Evolutionary conservation across 2,329 filamentous ascomycete genomes (phyloP).

Genomic region (Gyromitra esculenta): DNA sequence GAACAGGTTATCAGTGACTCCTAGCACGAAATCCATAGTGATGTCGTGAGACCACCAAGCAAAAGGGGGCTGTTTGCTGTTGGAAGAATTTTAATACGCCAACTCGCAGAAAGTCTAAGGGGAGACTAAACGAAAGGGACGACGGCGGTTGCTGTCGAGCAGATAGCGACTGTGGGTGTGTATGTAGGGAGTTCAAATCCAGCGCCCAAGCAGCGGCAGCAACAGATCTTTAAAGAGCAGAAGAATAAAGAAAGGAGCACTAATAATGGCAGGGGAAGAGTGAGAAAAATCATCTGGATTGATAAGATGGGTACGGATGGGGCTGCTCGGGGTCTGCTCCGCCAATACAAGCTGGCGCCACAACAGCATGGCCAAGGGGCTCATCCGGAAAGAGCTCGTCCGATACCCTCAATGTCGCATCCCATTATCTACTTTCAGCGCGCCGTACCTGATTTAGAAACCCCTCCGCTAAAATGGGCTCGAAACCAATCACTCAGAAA

Average conservation of each 20-base stretch:
- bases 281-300: conserved; percentile 34
- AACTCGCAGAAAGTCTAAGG: conserved; percentile 18
- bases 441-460: background rate
- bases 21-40: conserved; percentile 88
- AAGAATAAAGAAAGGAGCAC: conserved; percentile 36
- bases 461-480: background rate
- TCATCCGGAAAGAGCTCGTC: conserved; percentile 25
- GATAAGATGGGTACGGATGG: conserved; percentile 41
- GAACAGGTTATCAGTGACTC: conserved; percentile 81
- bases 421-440: background rate
- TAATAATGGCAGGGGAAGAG: background rate
- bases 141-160: conserved; percentile 14
- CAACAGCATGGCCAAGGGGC: conserved; percentile 16
- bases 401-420: conserved; percentile 11
- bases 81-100: conserved; percentile 3
- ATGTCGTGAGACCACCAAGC: conserved; percentile 7
- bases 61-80: conserved; percentile 26
- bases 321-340: conserved; percentile 1
- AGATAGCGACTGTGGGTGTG: conserved; percentile 5
- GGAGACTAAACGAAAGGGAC: conserved; percentile 10
- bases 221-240: conserved; percentile 39
- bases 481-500: background rate
- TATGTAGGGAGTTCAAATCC: conserved; percentile 15
- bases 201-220: conserved; percentile 13
- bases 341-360: conserved; percentile 14